Evolutionary conservation across 1,284 basidiomycete species (phyloP), one percentile per base, ranked within the genome.

Genomic region (Cryptococcus sp.): DNA sequence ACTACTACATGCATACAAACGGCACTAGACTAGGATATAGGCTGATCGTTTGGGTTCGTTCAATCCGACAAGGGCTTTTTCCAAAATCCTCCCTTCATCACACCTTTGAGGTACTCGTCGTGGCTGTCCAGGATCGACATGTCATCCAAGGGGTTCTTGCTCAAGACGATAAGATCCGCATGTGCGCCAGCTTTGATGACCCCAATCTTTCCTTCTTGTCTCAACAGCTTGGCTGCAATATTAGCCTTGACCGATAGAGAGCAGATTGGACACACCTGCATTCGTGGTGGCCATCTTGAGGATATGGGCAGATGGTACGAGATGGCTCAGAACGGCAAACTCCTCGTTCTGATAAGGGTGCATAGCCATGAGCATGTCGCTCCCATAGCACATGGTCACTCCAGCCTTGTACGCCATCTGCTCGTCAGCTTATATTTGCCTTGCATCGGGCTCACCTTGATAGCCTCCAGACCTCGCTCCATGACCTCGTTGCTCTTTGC

Each of bases 251-350:
- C 12, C 2, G 42, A 33, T 16, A 16, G 21, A 3, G 24, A 5
- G n/a, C 32, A 32, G 10, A 18, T 14, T 2, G 25, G 22, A 52
- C 53, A 43, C 34, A 58, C 56, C 53, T 12, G 50, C 73, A 54
- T 79, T 79, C 14, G 66, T 68, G 0, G 77, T 79, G 0, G 77
- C 77, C 39, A 78, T 76, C 45, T 68, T 65, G n/a, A 79, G 60
- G 5, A 79, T 64, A 3, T 62, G 70, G 0, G 62, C 50, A 0
- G 72, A 70, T 0, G 74, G 57, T 2, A 79, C 66, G 3, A 76
- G 69, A 5, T 62, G 58, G 1, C 74, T 66, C 16, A 76, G 66
- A 4, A 78, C 69, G 3, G 73, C 64, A 51, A 79, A 79, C 45
- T 64, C 62, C 28, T 35, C 38, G 28, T 58, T 43, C 52, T 62